A percentile compares a stretch with the other conserved stretches of the same genome.
Evolutionary conservation across 768 basidiomycete genomes (phyloP).

Genomic region (Termitomyces sp.): DNA sequence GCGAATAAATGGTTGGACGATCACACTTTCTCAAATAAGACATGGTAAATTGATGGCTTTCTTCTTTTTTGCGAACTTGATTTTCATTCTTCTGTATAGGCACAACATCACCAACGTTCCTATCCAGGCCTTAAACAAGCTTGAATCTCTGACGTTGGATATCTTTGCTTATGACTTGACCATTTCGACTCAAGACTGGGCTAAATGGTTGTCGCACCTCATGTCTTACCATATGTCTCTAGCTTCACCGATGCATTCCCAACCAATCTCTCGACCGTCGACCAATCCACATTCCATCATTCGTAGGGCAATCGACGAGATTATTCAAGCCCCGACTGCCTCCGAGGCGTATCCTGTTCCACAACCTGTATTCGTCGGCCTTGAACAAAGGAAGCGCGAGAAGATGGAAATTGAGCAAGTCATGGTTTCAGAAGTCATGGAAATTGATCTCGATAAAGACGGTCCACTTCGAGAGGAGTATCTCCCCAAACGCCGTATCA

Average conservation of each 20-base stretch:
- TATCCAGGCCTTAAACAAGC: constrained; percentile 59
- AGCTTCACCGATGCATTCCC: constrained; percentile 52
- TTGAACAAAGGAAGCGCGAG: constrained; percentile 59
- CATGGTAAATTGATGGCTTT: constrained; percentile 49
- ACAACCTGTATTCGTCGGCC: constrained; percentile 66
- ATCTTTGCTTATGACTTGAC: constrained; percentile 69
- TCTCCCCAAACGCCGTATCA: constrained; percentile 62
- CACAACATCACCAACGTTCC: constrained; percentile 77
- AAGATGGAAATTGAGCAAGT: constrained; percentile 39
- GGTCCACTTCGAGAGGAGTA: constrained; percentile 81
- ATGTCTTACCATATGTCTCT: constrained; percentile 61
- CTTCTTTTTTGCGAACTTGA: constrained; percentile 4
- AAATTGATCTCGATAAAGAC: constrained; percentile 80
- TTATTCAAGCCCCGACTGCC: constrained; percentile 45
- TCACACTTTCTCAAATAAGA: constrained; percentile 87
- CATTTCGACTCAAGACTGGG: constrained; percentile 59
- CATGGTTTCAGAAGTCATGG: constrained; percentile 43
- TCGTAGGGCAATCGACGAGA: constrained; percentile 64
- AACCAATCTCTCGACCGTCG: constrained; percentile 76
- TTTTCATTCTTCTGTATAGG: constrained; percentile 33
- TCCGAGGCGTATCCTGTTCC: constrained; percentile 29
- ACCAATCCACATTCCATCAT: constrained; percentile 65
- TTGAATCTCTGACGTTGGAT: constrained; percentile 68
- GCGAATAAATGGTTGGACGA: constrained; percentile 89
- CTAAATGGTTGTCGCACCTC: constrained; percentile 64